phyloP scores from a whole-genome alignment of 1,284 basidiomycete species.

The Cutaneotrichosporon dermatis region DNA sequence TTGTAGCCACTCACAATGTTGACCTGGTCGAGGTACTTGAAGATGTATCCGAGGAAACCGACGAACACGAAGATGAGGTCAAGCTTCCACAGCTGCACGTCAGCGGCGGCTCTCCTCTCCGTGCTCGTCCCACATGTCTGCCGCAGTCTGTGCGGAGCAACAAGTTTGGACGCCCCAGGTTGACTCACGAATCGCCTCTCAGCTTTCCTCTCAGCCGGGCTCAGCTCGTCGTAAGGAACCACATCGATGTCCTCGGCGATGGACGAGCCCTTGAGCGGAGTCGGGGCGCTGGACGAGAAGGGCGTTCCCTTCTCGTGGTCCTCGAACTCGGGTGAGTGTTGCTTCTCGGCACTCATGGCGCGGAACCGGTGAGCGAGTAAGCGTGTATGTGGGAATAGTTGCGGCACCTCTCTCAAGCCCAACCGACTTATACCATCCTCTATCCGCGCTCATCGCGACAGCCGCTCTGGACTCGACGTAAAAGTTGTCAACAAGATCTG shows the following conservation, averaged over 20 bases:
- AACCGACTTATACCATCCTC: background rate
- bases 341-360: background rate
- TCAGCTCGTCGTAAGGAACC: conserved; percentile 6
- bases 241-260: background rate
- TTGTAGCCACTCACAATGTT: conserved; percentile 13
- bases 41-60: conserved; percentile 15
- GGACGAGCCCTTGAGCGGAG: background rate
- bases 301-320: background rate
- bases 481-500: background rate
- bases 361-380: background rate
- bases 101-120: background rate
- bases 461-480: background rate
- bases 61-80: conserved; percentile 13
- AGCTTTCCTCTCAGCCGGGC: conserved; percentile 7
- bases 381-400: background rate
- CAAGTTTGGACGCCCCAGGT: background rate
- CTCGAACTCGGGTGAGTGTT: background rate
- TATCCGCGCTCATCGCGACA: background rate
- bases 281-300: background rate
- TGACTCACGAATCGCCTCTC: conserved; percentile 8
- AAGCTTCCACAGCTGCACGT: conserved; percentile 13
- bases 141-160: background rate
- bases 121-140: too few relatives aligned
- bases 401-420: too few relatives aligned
- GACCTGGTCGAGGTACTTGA: conserved; percentile 26